A percentile compares a stretch with the other conserved stretches of the same genome.
Evolutionary conservation across 176 grass and related monocot genomes (phyloP).

Genomic region (Poa annua): DNA sequence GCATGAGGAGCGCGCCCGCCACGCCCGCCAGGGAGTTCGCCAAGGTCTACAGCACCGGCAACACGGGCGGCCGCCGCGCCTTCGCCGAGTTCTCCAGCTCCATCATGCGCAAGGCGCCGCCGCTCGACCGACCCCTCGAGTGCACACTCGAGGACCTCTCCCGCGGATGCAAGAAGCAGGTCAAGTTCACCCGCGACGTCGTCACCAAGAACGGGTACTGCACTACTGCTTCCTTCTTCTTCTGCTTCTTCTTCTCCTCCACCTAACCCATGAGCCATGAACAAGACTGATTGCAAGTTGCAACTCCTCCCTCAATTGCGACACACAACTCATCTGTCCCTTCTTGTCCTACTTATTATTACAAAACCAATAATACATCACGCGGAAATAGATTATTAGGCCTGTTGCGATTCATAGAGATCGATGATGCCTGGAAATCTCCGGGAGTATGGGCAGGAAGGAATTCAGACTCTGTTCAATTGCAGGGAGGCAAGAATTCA

Average conservation of each 20-base stretch:
- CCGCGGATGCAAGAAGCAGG: constrained; percentile 89
- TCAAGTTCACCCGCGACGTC: constrained; percentile 71
- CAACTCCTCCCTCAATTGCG: neutral
- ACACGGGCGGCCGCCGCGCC: constrained; percentile 52
- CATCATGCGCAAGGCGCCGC: constrained; percentile 83
- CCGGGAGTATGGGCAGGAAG: constrained; percentile 20
- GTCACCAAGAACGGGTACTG: constrained; percentile 81
- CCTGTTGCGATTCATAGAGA: constrained; percentile 18
- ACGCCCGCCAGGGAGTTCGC: constrained; percentile 61
- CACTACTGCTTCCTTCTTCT: neutral
- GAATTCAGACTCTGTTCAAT: constrained; percentile 36
- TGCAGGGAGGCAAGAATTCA: constrained; percentile 51
- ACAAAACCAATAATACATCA: neutral
- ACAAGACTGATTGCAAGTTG: constrained; percentile 4
- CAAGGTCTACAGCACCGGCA: constrained; percentile 58
- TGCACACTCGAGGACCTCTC: constrained; percentile 96
- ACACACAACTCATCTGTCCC: neutral
- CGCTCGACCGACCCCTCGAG: constrained; percentile 75
- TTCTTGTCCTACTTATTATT: neutral
- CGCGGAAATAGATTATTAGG: neutral
- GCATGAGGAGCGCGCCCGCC: constrained; percentile 41
- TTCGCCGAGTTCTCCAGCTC: constrained; percentile 80
- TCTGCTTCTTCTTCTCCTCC: neutral
- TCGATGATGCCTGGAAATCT: constrained; percentile 35
- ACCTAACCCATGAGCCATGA: constrained; percentile 24